Base-by-base conservation (phyloP, 106 monocot species). In the Apostasia ramifera region DNA sequence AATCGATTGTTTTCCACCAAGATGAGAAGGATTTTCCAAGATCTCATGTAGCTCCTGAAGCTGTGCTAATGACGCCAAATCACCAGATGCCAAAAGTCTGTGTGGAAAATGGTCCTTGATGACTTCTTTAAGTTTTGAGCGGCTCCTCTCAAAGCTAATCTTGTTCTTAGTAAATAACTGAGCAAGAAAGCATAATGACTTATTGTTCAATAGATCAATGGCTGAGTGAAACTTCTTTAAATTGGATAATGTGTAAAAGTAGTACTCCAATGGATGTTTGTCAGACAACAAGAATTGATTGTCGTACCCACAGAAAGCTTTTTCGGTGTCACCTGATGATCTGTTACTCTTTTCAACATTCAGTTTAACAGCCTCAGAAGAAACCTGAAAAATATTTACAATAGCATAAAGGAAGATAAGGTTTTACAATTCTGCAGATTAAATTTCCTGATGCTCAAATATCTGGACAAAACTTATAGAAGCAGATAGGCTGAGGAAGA, bases 231-330 rank as follows among this genome's bases (percentile, higher is more conserved):
- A 72, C 13, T 66, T 57, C 39, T 61, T 74, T 46, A 76, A 59
- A 8, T 66, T 65, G 45, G 45, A 64, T 4, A 70, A 50, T 39
- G 80, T 13, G 10, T 44, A 1, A 67, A 58, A 52, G 40, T 63
- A 53, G 46, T 46, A 67, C 48, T 70, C 59, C 46, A 57, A 49
- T 53, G 59, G 52, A 63, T 71, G 47, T 11, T 53, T 46, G 11
- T 73, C 78, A 86, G 81, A 82, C 43, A 84, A 69, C 40, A 74
- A 48, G 41, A 88, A 46, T 50, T 71, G 73, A 55, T 88, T 78
- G 13, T 70, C 42, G 66, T 88, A 77, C 9, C 78, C 69, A 82
- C 77, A 86, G 55, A 88, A 74, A 2, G 10, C 71, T 58, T 40
- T 38, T 66, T 69, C 53, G 14, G 39, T 49, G 55, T 47, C 60